These are phyloP conservation scores for Panellus pusillus DNA, from an alignment of 768 basidiomycete species.

Conservation along the genomic window DNA sequence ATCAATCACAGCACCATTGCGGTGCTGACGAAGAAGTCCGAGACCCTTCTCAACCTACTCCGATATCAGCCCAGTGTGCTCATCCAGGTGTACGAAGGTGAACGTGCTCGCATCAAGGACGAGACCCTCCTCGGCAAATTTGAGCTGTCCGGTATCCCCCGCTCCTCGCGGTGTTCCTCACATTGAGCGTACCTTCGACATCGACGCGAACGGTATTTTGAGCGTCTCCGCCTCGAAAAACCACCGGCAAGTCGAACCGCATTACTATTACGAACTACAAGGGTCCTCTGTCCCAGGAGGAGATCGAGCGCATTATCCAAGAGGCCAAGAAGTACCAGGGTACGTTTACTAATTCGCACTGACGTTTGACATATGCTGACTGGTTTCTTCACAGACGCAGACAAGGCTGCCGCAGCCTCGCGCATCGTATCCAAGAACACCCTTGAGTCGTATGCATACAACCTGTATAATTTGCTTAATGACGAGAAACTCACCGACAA, in stretches of 20 bases:
- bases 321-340: constrained; percentile 95
- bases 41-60: constrained; percentile 98
- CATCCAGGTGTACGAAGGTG: constrained; percentile 98
- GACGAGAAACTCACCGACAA: constrained; percentile 88
- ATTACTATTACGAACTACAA: constrained; percentile 97
- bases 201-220: constrained; percentile 94
- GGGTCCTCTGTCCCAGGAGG: constrained; percentile 94
- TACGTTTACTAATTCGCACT: constrained; percentile 29
- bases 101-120: constrained; percentile 97
- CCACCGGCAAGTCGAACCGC: constrained; percentile 92
- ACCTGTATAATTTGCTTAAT: constrained; percentile 84
- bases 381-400: constrained; percentile 46
- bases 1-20: constrained; percentile 99
- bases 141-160: constrained; percentile 94
- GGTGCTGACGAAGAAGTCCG: constrained; percentile 98
- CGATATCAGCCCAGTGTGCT: constrained; percentile 97
- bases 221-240: constrained; percentile 95
- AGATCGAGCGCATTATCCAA: constrained; percentile 95
- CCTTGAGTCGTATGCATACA: constrained; percentile 94
- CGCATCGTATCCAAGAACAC: constrained; percentile 86
- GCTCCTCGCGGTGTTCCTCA: constrained; percentile 99
- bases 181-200: constrained; percentile 96
- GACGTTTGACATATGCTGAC: constrained; percentile 17
- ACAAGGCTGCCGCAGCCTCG: constrained; percentile 80
- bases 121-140: constrained; percentile 99